phyloP scores from a whole-genome alignment of 257 asterid species.

The Mentha longifolia region DNA sequence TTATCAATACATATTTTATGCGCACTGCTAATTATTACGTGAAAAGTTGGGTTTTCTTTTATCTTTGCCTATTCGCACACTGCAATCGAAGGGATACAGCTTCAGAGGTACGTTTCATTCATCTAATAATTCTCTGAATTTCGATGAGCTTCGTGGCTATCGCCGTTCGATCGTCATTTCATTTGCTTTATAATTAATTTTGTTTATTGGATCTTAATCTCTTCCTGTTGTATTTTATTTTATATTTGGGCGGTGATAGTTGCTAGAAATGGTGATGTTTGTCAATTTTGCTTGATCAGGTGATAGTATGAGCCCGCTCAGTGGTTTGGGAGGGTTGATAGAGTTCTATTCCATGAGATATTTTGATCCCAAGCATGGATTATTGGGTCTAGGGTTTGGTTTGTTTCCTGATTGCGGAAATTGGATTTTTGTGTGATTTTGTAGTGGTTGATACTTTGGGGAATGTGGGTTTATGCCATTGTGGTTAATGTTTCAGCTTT shows the following conservation, averaged over 20 bases:
- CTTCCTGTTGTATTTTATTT: not conserved
- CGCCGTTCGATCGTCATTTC: conserved; percentile 35
- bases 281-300: conserved; percentile 61
- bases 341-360: conserved; percentile 36
- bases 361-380: conserved; percentile 44
- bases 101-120: conserved; percentile 50
- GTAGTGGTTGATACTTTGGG: conserved; percentile 39
- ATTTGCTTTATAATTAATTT: conserved; percentile 16
- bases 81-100: conserved; percentile 50
- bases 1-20: not conserved
- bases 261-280: conserved; percentile 25
- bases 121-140: conserved; percentile 33
- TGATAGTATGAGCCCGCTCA: conserved; percentile 46
- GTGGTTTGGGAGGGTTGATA: conserved; percentile 42
- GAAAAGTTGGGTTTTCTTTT: conserved; percentile 45
- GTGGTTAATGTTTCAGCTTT: conserved; percentile 29
- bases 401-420: conserved; percentile 34
- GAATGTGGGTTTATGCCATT: conserved; percentile 29
- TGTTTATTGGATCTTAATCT: conserved; percentile 42
- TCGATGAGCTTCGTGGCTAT: conserved; percentile 33
- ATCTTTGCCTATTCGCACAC: conserved; percentile 35
- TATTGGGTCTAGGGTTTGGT: conserved; percentile 48
- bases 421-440: conserved; percentile 50
- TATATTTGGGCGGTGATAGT: conserved; percentile 24
- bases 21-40: conserved; percentile 30